Conservation (phyloP, 495 filamentous ascomycete genomes). For the Hypoxylon subgilvum region DNA sequence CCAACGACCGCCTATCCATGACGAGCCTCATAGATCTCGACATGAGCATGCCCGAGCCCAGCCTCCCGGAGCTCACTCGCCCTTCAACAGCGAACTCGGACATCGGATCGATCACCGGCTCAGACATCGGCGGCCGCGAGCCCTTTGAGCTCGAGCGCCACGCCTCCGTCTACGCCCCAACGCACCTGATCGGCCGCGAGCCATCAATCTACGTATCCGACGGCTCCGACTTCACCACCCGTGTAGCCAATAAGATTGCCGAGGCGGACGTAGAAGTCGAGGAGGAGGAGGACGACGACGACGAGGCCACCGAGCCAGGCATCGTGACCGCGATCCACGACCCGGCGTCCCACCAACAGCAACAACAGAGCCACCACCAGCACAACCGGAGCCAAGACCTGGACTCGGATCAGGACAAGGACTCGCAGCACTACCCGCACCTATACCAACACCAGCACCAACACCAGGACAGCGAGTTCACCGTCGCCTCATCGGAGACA, state of each 20-base stretch:
- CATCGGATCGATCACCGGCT: conserved; percentile 52
- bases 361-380: conserved; percentile 14
- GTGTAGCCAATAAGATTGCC: conserved; percentile 39
- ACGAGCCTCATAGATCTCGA: conserved; percentile 60
- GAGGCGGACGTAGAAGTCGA: too few species aligned
- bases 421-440: conserved; percentile 10
- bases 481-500: conserved; percentile 18
- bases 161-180: conserved; percentile 55
- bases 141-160: conserved; percentile 63
- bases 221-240: conserved; percentile 50
- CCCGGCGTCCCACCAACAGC: conserved; percentile 24
- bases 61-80: conserved; percentile 44
- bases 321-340: conserved; percentile 4
- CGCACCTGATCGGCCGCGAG: conserved; percentile 46
- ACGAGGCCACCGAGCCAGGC: not conserved
- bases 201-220: conserved; percentile 61
- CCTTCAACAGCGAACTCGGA: conserved; percentile 63
- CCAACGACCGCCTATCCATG: conserved; percentile 50
- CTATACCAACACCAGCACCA: conserved; percentile 27
- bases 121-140: conserved; percentile 54
- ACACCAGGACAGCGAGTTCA: conserved; percentile 28
- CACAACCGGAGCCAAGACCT: conserved; percentile 27
- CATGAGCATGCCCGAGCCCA: conserved; percentile 51
- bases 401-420: conserved; percentile 23
- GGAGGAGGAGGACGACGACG: too few species aligned